phyloP scores from a whole-genome alignment of 2,329 filamentous ascomycete species.

The Tympanopsis confertula region DNA sequence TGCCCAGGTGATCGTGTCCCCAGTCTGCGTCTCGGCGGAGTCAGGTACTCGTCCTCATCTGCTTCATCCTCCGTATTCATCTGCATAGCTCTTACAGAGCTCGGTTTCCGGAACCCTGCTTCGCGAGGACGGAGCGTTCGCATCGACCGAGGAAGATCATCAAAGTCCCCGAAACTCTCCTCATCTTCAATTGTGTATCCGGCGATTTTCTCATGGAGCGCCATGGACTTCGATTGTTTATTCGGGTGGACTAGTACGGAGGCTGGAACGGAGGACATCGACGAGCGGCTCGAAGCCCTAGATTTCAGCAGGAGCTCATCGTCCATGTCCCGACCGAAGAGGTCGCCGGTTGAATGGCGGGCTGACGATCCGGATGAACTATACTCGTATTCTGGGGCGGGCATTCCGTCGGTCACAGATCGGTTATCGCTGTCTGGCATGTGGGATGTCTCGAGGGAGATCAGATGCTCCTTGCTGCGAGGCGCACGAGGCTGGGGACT shows the following conservation, averaged over 20 bases:
- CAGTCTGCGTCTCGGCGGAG: slow-evolving; percentile 12
- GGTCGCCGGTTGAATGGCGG: slow-evolving; percentile 14
- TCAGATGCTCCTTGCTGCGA: too few relatives aligned
- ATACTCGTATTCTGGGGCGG: neutral
- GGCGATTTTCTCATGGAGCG: too few relatives aligned
- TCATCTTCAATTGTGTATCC: too few relatives aligned
- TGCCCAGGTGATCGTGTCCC: slow-evolving; percentile 16
- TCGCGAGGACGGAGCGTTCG: slow-evolving; percentile 8
- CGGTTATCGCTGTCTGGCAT: too few relatives aligned
- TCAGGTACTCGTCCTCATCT: slow-evolving; percentile 22
- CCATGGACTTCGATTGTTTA: slow-evolving; percentile 11
- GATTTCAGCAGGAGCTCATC: slow-evolving; percentile 12
- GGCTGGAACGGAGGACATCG: slow-evolving; percentile 24
- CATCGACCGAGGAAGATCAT: too few relatives aligned
- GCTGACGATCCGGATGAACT: slow-evolving; percentile 17
- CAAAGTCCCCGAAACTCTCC: too few relatives aligned
- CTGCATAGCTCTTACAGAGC: slow-evolving; percentile 28
- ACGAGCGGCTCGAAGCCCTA: slow-evolving; percentile 22
- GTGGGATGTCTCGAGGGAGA: too few relatives aligned
- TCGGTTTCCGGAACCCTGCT: slow-evolving; percentile 27
- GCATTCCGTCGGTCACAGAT: too few relatives aligned
- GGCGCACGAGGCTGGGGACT: too few relatives aligned
- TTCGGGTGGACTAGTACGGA: slow-evolving; percentile 20
- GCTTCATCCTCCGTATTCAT: slow-evolving; percentile 24
- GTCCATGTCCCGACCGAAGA: slow-evolving; percentile 12